Base-by-base conservation (phyloP, 805 yeast species). In the Lachancea quebecensis region DNA sequence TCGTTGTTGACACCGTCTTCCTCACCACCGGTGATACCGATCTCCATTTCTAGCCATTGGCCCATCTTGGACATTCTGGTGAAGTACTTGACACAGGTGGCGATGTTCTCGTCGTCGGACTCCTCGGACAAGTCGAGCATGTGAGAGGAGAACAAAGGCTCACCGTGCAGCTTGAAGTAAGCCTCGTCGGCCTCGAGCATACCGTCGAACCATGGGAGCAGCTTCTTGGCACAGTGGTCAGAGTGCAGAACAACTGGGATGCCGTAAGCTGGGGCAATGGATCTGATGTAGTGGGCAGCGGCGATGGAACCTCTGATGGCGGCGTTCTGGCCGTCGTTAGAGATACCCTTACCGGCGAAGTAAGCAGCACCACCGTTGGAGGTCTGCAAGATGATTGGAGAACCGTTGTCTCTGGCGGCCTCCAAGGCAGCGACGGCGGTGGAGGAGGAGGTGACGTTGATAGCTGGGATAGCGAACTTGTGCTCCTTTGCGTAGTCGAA, bases 1-100 rank as follows among this genome's bases (percentile, higher is more conserved):
- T 91, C 95, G 81, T 93, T 93, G 84, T 93, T 93, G 65, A 93
- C 99, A 82, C 99, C 99, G 69, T 93, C 99, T 77, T 93, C 99
- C 79, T 93, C 99, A 83, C 99, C 99, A 76, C 99, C 99, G 70
- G 99, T 93, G 82, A 93, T 93, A 82, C 99, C 99, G 69, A 93
- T 93, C 79, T 93, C 99, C 99, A 93, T 93, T 81, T 93, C 99
- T 69, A 93, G 81, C 93, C 93, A 93, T 78, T 91, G 98, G 75
- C 80, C 77, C 81, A 91, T 77, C 75, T 85, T 88, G 70, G 95
- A 74, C 82, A 87, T 88, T 75, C 95, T 87, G 71, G 77, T 77
- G 76, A 93, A 91, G 82, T 93, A 93, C 75, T 87, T 83, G 72
- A 73, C 95, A 79, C 97, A 90, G 56, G 86, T 84, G 54, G 80